Percentiles rank a stretch among this genome's conserved stretches.
phyloP scores from a whole-genome alignment of 2,329 filamentous ascomycete species.

The Elsinoe necatrix region DNA sequence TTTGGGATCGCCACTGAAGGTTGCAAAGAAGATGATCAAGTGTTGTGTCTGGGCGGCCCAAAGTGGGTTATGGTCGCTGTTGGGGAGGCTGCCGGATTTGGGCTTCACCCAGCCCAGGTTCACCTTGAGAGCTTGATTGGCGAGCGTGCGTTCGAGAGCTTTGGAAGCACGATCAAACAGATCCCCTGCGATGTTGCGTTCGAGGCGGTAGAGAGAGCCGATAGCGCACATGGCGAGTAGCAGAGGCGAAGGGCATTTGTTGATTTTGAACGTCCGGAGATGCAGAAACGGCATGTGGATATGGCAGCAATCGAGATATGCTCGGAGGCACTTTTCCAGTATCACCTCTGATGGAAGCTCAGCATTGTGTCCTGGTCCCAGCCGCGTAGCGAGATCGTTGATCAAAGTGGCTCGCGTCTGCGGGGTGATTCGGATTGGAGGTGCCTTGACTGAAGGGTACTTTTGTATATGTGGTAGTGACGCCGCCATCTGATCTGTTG shows the following conservation, averaged over 20 bases:
- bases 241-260: slow-evolving; percentile 25
- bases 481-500: not conserved
- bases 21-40: slow-evolving; percentile 20
- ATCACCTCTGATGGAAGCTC: slow-evolving; percentile 24
- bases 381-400: not conserved
- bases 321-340: slow-evolving; percentile 3
- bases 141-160: slow-evolving; percentile 6
- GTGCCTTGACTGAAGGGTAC: not conserved
- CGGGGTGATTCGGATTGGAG: slow-evolving; percentile 9
- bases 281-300: slow-evolving; percentile 30
- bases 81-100: slow-evolving; percentile 18
- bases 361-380: slow-evolving; percentile 19
- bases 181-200: slow-evolving; percentile 26
- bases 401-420: slow-evolving; percentile 8
- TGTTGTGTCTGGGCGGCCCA: slow-evolving; percentile 25
- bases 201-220: slow-evolving; percentile 29
- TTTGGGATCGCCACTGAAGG: slow-evolving; percentile 15
- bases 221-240: slow-evolving; percentile 31
- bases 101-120: slow-evolving; percentile 12
- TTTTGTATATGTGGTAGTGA: slow-evolving; percentile 9
- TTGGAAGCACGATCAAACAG: slow-evolving; percentile 21
- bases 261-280: slow-evolving; percentile 26
- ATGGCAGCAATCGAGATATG: slow-evolving; percentile 30
- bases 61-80: slow-evolving; percentile 16
- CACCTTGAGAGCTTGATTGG: slow-evolving; percentile 10